Conservation (phyloP, 2,329 filamentous ascomycete species). For the Fusarium begoniae region DNA sequence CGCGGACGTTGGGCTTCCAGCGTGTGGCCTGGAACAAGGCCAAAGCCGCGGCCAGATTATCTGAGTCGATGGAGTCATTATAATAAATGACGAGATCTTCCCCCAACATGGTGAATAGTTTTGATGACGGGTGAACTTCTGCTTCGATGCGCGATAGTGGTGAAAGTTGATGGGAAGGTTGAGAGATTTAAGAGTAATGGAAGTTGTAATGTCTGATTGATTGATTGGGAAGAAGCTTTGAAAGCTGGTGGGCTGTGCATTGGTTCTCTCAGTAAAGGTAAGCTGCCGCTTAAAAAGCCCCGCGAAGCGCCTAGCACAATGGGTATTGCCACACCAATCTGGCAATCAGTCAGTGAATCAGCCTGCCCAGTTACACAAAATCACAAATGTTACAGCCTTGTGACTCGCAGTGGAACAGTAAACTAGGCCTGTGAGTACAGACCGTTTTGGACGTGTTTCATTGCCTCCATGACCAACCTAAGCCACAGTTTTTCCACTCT, state of each 20-base stretch:
- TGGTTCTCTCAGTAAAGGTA: neutral
- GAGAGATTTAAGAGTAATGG: slow-evolving; percentile 25
- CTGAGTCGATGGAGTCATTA: slow-evolving; percentile 42
- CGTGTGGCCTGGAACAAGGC: slow-evolving; percentile 27
- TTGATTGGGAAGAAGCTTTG: slow-evolving; percentile 7
- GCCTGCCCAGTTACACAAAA: neutral
- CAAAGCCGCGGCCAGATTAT: slow-evolving; percentile 38
- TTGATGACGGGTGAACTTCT: neutral
- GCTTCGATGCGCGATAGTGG: slow-evolving; percentile 1
- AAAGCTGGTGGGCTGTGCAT: slow-evolving; percentile 21
- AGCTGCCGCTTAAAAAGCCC: slow-evolving; percentile 22
- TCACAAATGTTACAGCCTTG: slow-evolving; percentile 9
- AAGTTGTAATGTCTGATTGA: slow-evolving; percentile 2
- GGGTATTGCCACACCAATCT: neutral
- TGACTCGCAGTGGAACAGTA: neutral
- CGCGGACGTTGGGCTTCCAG: slow-evolving; percentile 12
- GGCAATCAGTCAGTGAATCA: slow-evolving; percentile 2
- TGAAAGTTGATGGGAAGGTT: slow-evolving; percentile 8
- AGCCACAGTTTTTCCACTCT: slow-evolving; percentile 15
- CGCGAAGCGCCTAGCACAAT: slow-evolving; percentile 18
- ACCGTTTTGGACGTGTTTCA: slow-evolving; percentile 11
- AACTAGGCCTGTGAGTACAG: neutral
- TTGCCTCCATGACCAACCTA: slow-evolving; percentile 6
- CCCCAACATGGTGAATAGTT: slow-evolving; percentile 15
- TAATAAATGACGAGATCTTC: slow-evolving; percentile 38